Base-by-base conservation (phyloP, 371 early-diverging fungal genomes). In the Fennellomyces sp. region DNA sequence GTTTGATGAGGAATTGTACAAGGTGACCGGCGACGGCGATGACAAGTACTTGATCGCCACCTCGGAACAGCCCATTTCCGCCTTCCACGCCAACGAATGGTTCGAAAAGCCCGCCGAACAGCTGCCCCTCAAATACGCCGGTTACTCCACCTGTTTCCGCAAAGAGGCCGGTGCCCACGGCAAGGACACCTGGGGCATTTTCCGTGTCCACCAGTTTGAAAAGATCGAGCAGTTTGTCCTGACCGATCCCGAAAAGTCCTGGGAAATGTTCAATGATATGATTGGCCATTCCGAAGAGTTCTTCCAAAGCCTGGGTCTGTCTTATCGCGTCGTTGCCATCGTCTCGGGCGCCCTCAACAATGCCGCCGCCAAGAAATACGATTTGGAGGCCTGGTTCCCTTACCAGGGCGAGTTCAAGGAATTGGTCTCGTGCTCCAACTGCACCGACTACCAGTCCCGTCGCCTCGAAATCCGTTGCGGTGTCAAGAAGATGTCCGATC, bases 141-240 rank as follows among this genome's bases (percentile, higher is more conserved):
- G 99, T 54, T 94, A 94, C 73, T 99, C 99, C 36, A 96, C 99
- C 31, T 99, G 99, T 83, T 99, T 99, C 93, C 93, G 99, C 66
- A 99, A 99, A 76, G 99, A 99, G 80, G 99, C 99, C 33, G 99
- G 99, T 61, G 96, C 99, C 2, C 97, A 97, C 71, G 99, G 99
- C 63, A 94, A 97, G 69, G 99, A 99, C 78, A 99, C 97, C 58
- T 92, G 96, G 96, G 99, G 99, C 59, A 93, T 99, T 63, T 99
- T 99, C 92, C 90, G 99, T 62, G 98, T 99, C 41, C 99, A 99
- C 77, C 99, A 99, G 87, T 99, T 99, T 76, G 99, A 99, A 80
- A 99, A 99, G 90, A 87, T 99, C 56, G 99, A 99, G 83, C 99
- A 99, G 83, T 99, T 99, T 80, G 92, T 96, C 36, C 76, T 99